These are phyloP conservation scores for Vigna nakashimae DNA, from an alignment of 306 rosid species.

Conservation along the genomic window DNA sequence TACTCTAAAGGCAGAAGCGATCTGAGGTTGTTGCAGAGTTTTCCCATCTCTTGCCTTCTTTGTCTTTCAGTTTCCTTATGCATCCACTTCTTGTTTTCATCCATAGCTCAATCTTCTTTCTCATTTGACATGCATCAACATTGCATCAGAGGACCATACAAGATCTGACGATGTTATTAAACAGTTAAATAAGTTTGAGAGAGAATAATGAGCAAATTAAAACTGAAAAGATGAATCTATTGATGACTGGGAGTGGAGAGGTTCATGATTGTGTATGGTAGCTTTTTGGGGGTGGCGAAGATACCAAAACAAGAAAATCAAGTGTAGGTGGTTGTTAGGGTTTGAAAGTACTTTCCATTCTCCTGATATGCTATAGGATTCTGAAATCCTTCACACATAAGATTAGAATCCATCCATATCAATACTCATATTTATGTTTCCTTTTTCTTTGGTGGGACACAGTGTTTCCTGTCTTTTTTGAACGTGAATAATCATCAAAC, in stretches of 20 bases:
- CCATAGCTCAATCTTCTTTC: constrained; percentile 26
- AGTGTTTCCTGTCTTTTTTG: constrained; percentile 31
- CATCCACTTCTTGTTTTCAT: constrained; percentile 52
- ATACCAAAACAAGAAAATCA: constrained; percentile 36
- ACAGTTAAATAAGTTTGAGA: constrained; percentile 26
- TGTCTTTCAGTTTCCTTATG: constrained; percentile 69
- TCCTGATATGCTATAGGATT: constrained; percentile 42
- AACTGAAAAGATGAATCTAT: constrained; percentile 47
- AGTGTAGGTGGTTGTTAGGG: constrained; percentile 52
- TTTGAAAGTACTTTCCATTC: constrained; percentile 39
- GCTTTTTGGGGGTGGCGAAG: constrained; percentile 34
- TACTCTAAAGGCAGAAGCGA: constrained; percentile 58
- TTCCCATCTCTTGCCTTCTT: constrained; percentile 80
- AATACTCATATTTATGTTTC: constrained; percentile 21
- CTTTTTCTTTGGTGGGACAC: constrained; percentile 33
- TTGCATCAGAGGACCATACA: constrained; percentile 35
- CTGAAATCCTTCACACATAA: constrained; percentile 44
- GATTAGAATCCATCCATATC: constrained; percentile 38
- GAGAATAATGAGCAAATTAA: constrained; percentile 41
- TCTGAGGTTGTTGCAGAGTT: constrained; percentile 60
- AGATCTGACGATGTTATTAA: constrained; percentile 47
- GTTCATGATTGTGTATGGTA: constrained; percentile 42
- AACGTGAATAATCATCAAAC: background rate
- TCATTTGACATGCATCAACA: background rate
- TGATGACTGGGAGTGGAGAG: constrained; percentile 46